phyloP scores from a whole-genome alignment of 192 early-diverging fungal genomes.

The Physocladia obscura region DNA sequence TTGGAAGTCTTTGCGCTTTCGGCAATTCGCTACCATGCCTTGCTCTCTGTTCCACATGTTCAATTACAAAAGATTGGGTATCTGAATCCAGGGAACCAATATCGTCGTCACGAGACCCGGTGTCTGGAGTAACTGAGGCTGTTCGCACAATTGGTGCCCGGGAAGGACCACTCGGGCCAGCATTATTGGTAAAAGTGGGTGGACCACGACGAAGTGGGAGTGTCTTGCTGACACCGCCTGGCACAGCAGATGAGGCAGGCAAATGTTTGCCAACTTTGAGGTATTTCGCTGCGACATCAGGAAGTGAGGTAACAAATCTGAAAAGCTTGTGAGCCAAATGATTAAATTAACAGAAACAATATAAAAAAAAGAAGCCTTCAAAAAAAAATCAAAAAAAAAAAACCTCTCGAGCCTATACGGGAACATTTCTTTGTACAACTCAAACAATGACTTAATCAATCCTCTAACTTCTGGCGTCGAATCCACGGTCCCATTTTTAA shows the following conservation, averaged over 20 bases:
- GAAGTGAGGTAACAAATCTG: constrained; percentile 26
- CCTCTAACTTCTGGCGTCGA: constrained; percentile 24
- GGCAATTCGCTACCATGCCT: neutral
- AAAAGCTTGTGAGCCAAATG: too few species aligned
- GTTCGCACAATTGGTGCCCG: neutral
- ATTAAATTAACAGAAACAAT: too few species aligned
- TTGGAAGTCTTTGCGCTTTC: neutral
- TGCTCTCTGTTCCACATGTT: neutral
- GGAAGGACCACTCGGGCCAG: neutral
- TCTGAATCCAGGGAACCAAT: constrained; percentile 17
- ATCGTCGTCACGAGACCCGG: constrained; percentile 19
- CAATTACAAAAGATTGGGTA: constrained; percentile 16
- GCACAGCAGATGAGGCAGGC: neutral
- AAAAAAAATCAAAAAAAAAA: constrained; percentile 43
- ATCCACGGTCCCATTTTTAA: constrained; percentile 21
- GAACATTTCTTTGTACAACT: constrained; percentile 11
- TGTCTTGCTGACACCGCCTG: neutral
- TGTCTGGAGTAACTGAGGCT: constrained; percentile 16
- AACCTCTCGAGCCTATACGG: constrained; percentile 9
- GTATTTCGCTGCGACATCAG: constrained; percentile 28
- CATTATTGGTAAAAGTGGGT: neutral
- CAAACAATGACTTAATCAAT: constrained; percentile 7
- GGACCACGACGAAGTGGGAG: neutral
- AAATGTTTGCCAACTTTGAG: constrained; percentile 20
- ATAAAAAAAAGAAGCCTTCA: constrained; percentile 47